Percentiles rank a stretch among this genome's conserved stretches.
phyloP scores from a whole-genome alignment of 2,329 filamentous ascomycete genomes.

The Fusarium gaditjirri region DNA sequence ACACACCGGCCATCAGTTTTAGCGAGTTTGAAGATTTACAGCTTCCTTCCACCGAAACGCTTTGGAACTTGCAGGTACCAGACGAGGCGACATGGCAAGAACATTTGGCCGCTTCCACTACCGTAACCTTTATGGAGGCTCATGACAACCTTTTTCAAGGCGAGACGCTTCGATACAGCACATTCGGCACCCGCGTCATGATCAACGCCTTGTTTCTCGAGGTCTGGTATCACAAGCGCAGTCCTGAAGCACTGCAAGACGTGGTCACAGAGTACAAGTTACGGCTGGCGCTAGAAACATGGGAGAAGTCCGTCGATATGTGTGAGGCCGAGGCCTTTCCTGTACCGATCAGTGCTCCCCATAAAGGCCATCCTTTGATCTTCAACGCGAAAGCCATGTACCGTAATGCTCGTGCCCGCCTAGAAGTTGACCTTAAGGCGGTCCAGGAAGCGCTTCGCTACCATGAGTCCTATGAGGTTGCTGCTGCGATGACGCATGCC shows the following conservation, averaged over 20 bases:
- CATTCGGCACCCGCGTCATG: constrained; percentile 97
- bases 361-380: constrained; percentile 94
- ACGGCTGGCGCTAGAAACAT: constrained; percentile 94
- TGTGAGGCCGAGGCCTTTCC: constrained; percentile 92
- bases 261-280: constrained; percentile 99
- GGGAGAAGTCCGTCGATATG: constrained; percentile 94
- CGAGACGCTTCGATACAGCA: constrained; percentile 89
- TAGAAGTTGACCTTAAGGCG: constrained; percentile 94
- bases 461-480: constrained; percentile 96
- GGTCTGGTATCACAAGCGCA: constrained; percentile 99
- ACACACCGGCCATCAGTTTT: constrained; percentile 97
- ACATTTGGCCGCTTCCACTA: constrained; percentile 74
- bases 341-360: constrained; percentile 90
- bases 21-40: constrained; percentile 96
- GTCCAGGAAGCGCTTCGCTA: constrained; percentile 97
- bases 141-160: constrained; percentile 97
- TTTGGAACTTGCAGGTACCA: constrained; percentile 87
- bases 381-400: constrained; percentile 99
- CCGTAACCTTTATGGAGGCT: constrained; percentile 90
- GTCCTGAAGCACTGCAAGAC: constrained; percentile 95
- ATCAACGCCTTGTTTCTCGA: constrained; percentile 98
- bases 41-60: constrained; percentile 89
- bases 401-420: constrained; percentile 88
- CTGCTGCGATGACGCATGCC: constrained; percentile 93
- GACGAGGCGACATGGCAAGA: constrained; percentile 90